Percentiles rank a stretch among this genome's conserved stretches.
These are phyloP conservation scores for Podospora appendiculata DNA, from an alignment of 495 filamentous ascomycete genomes.

Conservation along the genomic window DNA sequence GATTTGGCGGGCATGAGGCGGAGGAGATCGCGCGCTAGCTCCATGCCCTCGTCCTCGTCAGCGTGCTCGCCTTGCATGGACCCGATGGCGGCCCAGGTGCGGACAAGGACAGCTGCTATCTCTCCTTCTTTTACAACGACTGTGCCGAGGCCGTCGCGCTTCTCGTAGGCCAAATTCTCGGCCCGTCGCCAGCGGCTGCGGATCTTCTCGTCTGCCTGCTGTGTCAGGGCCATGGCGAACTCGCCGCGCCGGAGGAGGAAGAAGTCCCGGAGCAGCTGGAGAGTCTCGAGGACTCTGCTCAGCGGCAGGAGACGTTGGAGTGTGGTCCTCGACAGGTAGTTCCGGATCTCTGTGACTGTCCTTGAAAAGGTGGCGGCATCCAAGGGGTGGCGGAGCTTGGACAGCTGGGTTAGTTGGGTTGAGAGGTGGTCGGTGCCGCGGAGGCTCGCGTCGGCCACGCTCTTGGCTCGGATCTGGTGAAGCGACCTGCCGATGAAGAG, in stretches of 20 bases:
- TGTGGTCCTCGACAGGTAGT: constrained; percentile 72
- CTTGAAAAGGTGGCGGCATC: constrained; percentile 58
- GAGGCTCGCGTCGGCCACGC: constrained; percentile 43
- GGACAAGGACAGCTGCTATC: constrained; percentile 60
- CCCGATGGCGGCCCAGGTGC: constrained; percentile 70
- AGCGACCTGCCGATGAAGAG: constrained; percentile 86
- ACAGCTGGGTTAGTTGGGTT: constrained; percentile 66
- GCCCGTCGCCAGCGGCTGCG: constrained; percentile 46
- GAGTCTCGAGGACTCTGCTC: constrained; percentile 63
- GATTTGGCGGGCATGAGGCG: constrained; percentile 54
- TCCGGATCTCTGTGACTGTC: constrained; percentile 66
- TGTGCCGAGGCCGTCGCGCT: constrained; percentile 38
- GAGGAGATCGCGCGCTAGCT: constrained; percentile 70
- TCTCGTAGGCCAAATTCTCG: constrained; percentile 47
- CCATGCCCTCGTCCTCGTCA: constrained; percentile 68
- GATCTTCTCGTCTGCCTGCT: constrained; percentile 73
- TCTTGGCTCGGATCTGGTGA: constrained; percentile 61
- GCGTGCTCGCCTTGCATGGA: constrained; percentile 62
- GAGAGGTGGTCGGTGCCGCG: constrained; percentile 55
- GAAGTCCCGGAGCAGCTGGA: constrained; percentile 75
- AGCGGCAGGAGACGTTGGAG: constrained; percentile 74
- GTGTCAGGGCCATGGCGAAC: constrained; percentile 78
- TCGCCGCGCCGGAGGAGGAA: constrained; percentile 83
- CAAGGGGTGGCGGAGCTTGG: constrained; percentile 63
- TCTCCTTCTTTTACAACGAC: constrained; percentile 82